Percentiles rank a stretch among this genome's conserved stretches.
Conservation (phyloP, 805 yeast species). For the Teunomyces aglyptinius region DNA sequence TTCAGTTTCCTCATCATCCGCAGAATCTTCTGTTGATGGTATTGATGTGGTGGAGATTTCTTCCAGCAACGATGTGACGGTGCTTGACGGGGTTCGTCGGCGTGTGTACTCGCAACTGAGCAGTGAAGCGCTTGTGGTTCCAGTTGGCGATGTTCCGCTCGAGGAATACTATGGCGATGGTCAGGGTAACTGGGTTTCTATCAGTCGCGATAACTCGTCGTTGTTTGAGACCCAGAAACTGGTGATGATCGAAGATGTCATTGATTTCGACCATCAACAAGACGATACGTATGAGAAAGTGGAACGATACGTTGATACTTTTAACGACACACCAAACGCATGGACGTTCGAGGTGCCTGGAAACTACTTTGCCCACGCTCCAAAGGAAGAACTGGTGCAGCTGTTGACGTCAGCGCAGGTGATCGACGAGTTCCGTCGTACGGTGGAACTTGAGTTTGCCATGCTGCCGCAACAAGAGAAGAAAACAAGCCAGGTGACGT, state of each 20-base stretch:
- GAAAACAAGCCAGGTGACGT: conserved; percentile 6
- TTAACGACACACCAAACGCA: conserved; percentile 1
- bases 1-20: no score
- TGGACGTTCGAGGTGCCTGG: conserved; percentile 11
- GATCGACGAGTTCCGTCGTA: background rate
- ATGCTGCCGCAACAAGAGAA: background rate
- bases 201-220: conserved; percentile 25
- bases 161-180: conserved; percentile 18
- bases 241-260: background rate
- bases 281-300: background rate
- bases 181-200: conserved; percentile 21
- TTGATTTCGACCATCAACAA: background rate
- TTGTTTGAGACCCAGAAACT: conserved; percentile 19
- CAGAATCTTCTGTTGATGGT: no score
- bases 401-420: conserved; percentile 26
- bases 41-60: no score
- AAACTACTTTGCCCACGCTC: conserved; percentile 8
- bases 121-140: background rate
- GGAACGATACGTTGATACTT: conserved; percentile 1
- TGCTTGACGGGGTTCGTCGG: conserved; percentile 6
- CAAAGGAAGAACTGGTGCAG: conserved; percentile 18
- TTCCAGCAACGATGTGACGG: conserved; percentile 3
- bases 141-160: conserved; percentile 8
- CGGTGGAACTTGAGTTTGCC: background rate
- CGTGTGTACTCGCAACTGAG: background rate